phyloP scores from a whole-genome alignment of 2,329 filamentous ascomycete species.

The Alternaria incomplexa region DNA sequence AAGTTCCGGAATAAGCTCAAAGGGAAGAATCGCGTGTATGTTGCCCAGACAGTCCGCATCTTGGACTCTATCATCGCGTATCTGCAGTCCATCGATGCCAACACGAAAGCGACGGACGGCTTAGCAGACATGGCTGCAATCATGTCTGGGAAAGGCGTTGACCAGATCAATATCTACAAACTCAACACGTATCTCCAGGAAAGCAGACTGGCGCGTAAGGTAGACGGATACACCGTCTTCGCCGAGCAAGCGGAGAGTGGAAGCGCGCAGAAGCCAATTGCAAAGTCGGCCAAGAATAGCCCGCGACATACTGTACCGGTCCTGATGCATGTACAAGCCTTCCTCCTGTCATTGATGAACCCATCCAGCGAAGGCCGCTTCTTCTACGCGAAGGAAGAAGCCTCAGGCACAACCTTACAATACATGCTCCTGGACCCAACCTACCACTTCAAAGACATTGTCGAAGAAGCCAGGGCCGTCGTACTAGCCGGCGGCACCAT shows the following conservation, averaged over 20 bases:
- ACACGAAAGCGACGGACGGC: slow-evolving; percentile 61
- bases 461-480: slow-evolving; percentile 82
- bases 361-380: slow-evolving; percentile 72
- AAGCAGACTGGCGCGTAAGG: slow-evolving; percentile 91
- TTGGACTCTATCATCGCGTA: slow-evolving; percentile 78
- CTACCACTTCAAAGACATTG: slow-evolving; percentile 87
- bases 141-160: slow-evolving; percentile 82
- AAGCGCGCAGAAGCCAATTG: slow-evolving; percentile 11
- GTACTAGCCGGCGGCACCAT: slow-evolving; percentile 95
- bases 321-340: slow-evolving; percentile 68
- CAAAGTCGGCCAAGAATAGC: slow-evolving; percentile 7
- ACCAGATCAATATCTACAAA: slow-evolving; percentile 94
- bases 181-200: slow-evolving; percentile 86
- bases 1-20: slow-evolving; percentile 89
- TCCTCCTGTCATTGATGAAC: slow-evolving; percentile 85
- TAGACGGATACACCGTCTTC: slow-evolving; percentile 82
- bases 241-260: slow-evolving; percentile 57
- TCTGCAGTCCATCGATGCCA: slow-evolving; percentile 60
- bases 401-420: slow-evolving; percentile 67
- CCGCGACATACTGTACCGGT: slow-evolving; percentile 56
- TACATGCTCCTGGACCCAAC: slow-evolving; percentile 93
- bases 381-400: slow-evolving; percentile 59
- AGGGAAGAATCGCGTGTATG: slow-evolving; percentile 88
- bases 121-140: slow-evolving; percentile 74
- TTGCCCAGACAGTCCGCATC: slow-evolving; percentile 84